Evolutionary conservation across 2,329 filamentous ascomycete species (phyloP).

Genomic region (Hymenotorrendiella dingleyae): DNA sequence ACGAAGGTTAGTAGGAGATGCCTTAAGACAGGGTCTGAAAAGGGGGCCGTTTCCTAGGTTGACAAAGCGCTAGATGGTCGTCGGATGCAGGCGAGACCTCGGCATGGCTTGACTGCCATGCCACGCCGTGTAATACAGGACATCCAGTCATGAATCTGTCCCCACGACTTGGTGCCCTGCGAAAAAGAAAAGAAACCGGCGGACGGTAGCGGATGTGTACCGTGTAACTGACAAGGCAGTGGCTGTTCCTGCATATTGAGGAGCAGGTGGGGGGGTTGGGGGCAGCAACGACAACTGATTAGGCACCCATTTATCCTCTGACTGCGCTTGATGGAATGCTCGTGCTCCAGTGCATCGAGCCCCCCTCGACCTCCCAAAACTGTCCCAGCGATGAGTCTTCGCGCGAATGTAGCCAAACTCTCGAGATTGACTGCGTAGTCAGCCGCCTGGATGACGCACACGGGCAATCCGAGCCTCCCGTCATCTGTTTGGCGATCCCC

Average conservation of each 20-base stretch:
- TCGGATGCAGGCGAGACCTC: neutral
- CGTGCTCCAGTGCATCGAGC: neutral
- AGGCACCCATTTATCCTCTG: constrained; percentile 7
- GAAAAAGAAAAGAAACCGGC: neutral
- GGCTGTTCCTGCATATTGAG: constrained; percentile 3
- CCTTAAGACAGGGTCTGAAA: neutral
- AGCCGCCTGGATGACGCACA: constrained; percentile 17
- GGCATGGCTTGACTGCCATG: no score
- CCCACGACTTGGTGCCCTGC: no score
- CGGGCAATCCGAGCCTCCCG: constrained; percentile 2
- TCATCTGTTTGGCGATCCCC: neutral
- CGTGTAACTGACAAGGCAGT: neutral
- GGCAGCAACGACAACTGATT: neutral
- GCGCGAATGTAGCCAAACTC: no score
- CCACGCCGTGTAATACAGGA: neutral
- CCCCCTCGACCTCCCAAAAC: neutral
- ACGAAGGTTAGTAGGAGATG: constrained; percentile 7
- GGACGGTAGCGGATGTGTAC: neutral
- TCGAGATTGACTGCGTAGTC: constrained; percentile 13
- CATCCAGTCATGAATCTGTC: no score
- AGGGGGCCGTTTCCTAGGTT: constrained; percentile 12
- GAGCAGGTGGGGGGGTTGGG: neutral
- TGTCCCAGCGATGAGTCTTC: neutral
- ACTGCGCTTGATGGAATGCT: neutral
- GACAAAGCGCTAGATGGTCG: neutral